Evolutionary conservation across 225 moss, liverwort and hornwort species (phyloP), one percentile per base, ranked within the genome.

Genomic region (Pleurozium schreberi): DNA sequence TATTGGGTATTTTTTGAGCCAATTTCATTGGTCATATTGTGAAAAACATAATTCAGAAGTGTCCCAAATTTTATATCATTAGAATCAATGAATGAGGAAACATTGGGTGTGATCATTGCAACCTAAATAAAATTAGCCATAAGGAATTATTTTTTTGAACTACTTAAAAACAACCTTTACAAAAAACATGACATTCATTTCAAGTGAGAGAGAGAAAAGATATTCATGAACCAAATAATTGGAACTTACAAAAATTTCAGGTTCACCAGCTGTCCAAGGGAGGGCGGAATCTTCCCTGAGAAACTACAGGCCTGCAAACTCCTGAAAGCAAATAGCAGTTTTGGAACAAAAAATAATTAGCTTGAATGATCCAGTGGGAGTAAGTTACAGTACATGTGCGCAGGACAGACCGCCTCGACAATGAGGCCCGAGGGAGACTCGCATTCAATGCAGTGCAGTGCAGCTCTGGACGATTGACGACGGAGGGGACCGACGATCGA

Each of bases 241-340:
- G 58, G n/a, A 80, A 81, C 93, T 89, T 86, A 93, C 93, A 91
- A 78, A 42, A 69, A 93, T 57, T 80, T 88, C 78, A 93, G 78
- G 11, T 89, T 81, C 76, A 21, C 76, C 43, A 93, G 67, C 15
- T 89, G 58, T 36, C 89, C 88, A 34, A 91, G 88, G 16, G 88
- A 88, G 17, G 36, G 5, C 75, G 93, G 90, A 80, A 93, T 91
- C 12, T 17, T 36, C 31, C 90, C 91, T 42, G 83, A 87, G 86
- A 93, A 84, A 21, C 74, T 57, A 45, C 93, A 93, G 18, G n/a
- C 34, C 80, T 93, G 93, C 86, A 93, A 88, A 90, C 88, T 91
- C 89, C 93, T 93, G 91, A 33, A 86, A 88, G 45, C 60, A 86
- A 60, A 86, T 58, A 36, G 43, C n/a, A 64, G 30, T 80, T 80